Evolutionary conservation across 2,329 filamentous ascomycete genomes (phyloP).

Genomic region (Aureobasidium lini): DNA sequence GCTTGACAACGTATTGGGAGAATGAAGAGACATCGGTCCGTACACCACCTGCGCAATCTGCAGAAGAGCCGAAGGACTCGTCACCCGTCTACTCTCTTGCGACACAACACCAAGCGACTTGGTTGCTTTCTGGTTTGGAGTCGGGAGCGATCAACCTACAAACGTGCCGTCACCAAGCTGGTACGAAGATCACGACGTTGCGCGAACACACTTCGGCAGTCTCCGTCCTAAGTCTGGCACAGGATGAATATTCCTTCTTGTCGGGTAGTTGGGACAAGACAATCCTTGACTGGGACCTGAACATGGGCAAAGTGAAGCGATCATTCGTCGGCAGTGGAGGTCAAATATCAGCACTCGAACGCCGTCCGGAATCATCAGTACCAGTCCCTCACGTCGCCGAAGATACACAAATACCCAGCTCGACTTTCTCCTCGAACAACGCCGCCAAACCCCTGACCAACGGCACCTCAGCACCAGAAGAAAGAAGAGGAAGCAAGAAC

Average conservation of each 20-base stretch:
- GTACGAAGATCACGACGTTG: conserved; percentile 75
- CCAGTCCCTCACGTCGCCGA: conserved; percentile 67
- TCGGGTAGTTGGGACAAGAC: conserved; percentile 97
- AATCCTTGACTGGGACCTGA: conserved; percentile 89
- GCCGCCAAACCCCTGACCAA: conserved; percentile 45
- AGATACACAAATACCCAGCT: conserved; percentile 47
- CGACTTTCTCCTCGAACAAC: conserved; percentile 73
- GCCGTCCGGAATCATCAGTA: conserved; percentile 67
- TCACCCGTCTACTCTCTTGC: conserved; percentile 93
- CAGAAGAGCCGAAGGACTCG: conserved; percentile 44
- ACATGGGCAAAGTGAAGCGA: conserved; percentile 70
- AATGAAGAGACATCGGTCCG: conserved; percentile 67
- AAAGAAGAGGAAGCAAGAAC: conserved; percentile 22
- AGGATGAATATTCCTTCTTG: conserved; percentile 78
- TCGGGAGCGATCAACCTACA: conserved; percentile 90
- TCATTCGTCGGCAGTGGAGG: conserved; percentile 69
- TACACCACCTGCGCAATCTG: conserved; percentile 26
- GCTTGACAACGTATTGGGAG: conserved; percentile 96
- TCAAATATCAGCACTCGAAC: conserved; percentile 83
- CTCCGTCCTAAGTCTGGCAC: conserved; percentile 71
- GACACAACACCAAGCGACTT: conserved; percentile 80
- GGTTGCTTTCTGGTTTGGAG: conserved; percentile 85
- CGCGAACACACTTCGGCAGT: conserved; percentile 85
- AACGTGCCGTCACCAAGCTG: conserved; percentile 88
- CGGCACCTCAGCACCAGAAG: conserved; percentile 25